Conservation (phyloP, 2,329 filamentous ascomycete genomes). For the Penicillium capsulatum region DNA sequence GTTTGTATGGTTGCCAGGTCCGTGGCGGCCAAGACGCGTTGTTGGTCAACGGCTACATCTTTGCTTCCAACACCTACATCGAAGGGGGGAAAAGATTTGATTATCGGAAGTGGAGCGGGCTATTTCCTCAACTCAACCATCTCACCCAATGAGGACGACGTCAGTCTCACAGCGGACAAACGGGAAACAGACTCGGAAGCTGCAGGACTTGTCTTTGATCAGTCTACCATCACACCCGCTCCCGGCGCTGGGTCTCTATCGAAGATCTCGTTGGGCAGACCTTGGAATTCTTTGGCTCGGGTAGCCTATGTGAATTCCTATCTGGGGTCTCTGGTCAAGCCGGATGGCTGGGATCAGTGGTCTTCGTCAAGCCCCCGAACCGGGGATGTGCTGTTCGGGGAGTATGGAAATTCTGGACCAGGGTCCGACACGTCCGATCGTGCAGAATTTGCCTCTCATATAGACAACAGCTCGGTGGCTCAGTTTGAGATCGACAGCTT, state of each 20-base stretch:
- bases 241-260: slow-evolving; percentile 16
- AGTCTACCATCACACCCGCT: slow-evolving; percentile 31
- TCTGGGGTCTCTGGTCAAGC: slow-evolving; percentile 10
- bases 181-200: slow-evolving; percentile 36
- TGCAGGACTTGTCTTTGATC: slow-evolving; percentile 39
- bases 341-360: slow-evolving; percentile 30
- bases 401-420: slow-evolving; percentile 39
- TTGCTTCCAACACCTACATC: slow-evolving; percentile 40
- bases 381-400: slow-evolving; percentile 27
- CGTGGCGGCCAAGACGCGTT: slow-evolving; percentile 40
- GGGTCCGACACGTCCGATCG: slow-evolving; percentile 31
- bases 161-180: slow-evolving; percentile 39
- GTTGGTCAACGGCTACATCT: slow-evolving; percentile 37
- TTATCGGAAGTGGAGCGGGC: slow-evolving; percentile 42
- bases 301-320: slow-evolving; percentile 17
- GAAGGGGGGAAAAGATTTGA: slow-evolving; percentile 45
- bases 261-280: slow-evolving; percentile 13
- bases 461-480: slow-evolving; percentile 33
- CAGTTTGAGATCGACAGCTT: slow-evolving; percentile 42
- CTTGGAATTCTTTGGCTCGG: slow-evolving; percentile 15
- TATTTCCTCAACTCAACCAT: slow-evolving; percentile 44
- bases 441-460: slow-evolving; percentile 37
- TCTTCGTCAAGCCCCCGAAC: slow-evolving; percentile 27
- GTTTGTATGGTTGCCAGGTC: slow-evolving; percentile 37
- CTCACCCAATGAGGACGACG: slow-evolving; percentile 34